These are phyloP conservation scores for Colletotrichum destructivum DNA, from an alignment of 2,329 filamentous ascomycete species.

Conservation along the genomic window DNA sequence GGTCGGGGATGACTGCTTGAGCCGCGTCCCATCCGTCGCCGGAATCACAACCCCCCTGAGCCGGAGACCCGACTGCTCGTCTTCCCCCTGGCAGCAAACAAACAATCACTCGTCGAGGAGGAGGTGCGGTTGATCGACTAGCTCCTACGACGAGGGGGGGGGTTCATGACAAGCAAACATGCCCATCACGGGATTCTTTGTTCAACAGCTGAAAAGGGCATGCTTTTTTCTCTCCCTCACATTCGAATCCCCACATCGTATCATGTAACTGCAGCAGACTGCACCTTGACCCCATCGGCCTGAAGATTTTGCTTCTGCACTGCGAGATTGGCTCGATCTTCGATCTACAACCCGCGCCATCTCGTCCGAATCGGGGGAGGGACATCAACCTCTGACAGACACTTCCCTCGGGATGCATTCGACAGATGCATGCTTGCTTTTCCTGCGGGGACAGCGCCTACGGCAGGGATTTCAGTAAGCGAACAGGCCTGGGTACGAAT, in stretches of 20 bases:
- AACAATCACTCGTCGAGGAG: not conserved
- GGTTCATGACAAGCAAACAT: conserved; percentile 29
- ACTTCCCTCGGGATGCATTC: conserved; percentile 10
- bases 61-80: conserved; percentile 17
- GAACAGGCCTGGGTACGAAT: conserved; percentile 3
- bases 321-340: conserved; percentile 26
- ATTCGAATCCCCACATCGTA: conserved; percentile 18
- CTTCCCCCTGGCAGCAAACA: not conserved
- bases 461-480: conserved; percentile 8
- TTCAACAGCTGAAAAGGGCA: conserved; percentile 6
- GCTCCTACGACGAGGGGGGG: conserved; percentile 22
- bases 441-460: not conserved
- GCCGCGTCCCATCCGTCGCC: conserved; percentile 15
- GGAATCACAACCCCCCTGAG: conserved; percentile 23
- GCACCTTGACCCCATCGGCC: not conserved
- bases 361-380: conserved; percentile 1
- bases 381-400: conserved; percentile 13
- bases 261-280: not conserved
- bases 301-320: conserved; percentile 14
- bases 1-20: conserved; percentile 20
- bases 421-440: conserved; percentile 29
- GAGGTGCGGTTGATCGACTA: conserved; percentile 34
- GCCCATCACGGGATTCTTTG: conserved; percentile 11
- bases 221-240: conserved; percentile 3
- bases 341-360: conserved; percentile 9